phyloP scores from a whole-genome alignment of 352 stramenopile genomes.

The Pythium dissotocum region DNA sequence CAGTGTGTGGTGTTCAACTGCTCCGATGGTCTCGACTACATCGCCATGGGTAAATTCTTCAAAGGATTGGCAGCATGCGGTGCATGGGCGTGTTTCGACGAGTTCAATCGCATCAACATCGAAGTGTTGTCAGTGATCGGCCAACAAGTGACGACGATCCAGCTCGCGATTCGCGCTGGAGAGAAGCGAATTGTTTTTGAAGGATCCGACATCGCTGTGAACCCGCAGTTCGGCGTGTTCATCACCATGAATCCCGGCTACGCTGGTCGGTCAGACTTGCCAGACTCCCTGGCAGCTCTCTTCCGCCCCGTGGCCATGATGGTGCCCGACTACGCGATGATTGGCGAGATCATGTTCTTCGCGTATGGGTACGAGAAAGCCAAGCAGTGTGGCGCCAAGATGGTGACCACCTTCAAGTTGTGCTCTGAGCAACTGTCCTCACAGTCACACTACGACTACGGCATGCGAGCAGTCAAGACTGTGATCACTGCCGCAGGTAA shows the following conservation, averaged over 20 bases:
- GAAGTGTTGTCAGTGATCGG: slow-evolving; percentile 89
- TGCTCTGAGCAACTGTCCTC: slow-evolving; percentile 95
- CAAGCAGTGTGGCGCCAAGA: slow-evolving; percentile 92
- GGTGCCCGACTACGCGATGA: slow-evolving; percentile 95
- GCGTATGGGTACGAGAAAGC: slow-evolving; percentile 93
- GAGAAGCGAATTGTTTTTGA: slow-evolving; percentile 93
- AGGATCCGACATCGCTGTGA: slow-evolving; percentile 93
- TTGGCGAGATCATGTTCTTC: slow-evolving; percentile 97
- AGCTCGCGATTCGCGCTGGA: slow-evolving; percentile 85
- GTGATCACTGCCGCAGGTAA: slow-evolving; percentile 95
- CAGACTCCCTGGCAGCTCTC: slow-evolving; percentile 93
- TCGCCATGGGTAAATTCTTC: slow-evolving; percentile 95
- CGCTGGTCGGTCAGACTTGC: slow-evolving; percentile 92
- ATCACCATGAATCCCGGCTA: slow-evolving; percentile 97
- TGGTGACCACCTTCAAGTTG: slow-evolving; percentile 96
- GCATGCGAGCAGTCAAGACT: slow-evolving; percentile 96
- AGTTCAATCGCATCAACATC: slow-evolving; percentile 97
- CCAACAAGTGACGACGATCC: slow-evolving; percentile 84
- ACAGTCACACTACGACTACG: slow-evolving; percentile 96
- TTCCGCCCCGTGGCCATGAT: slow-evolving; percentile 97
- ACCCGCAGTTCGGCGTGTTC: slow-evolving; percentile 93
- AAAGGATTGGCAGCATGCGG: slow-evolving; percentile 91
- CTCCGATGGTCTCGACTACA: slow-evolving; percentile 94
- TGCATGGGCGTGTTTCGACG: slow-evolving; percentile 95
- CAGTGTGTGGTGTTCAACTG: slow-evolving; percentile 97